Evolutionary conservation across 2,329 filamentous ascomycete genomes (phyloP), one percentile per base, ranked within the genome.

Genomic region (Thelonectria olida): DNA sequence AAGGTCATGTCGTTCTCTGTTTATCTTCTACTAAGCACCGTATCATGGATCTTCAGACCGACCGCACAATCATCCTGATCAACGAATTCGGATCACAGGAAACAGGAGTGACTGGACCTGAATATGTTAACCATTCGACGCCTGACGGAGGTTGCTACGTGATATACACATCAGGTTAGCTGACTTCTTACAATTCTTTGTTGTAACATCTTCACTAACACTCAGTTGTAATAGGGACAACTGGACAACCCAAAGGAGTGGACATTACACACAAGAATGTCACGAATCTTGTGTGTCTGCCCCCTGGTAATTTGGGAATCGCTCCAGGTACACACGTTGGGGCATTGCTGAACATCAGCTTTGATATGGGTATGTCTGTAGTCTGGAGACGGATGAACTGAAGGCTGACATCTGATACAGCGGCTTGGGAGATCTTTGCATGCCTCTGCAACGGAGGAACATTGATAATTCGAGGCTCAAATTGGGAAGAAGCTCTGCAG

Each of bases 341-440:
- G 3, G 84, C 86, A 56, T 76, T 87, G 7, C 76, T 88, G 39
- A 87, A 84, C 62, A 81, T 88, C 44, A 84, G 83, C 42, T 88
- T 88, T 63, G 86, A 88, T 64, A 88, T 88, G 85, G 84, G 85
- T 86, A 77, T 68, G 82, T 75, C 36, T 13, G 34, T 54, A 54
- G 61, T 60, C 47, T 54, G 50, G 17, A 7, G 15, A 27, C n/a
- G 15, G 31, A 19, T 20, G 23, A 17, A 5, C 2, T 51, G 39
- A 42, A 53, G 22, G 36, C 57, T 73, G 47, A 69, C 59, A 17
- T 12, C 9, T 23, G 15, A 51, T 22, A 39, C 39, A 86, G 85
- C 83, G 20, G 85, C 85, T 12, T 88, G 86, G 85, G 85, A 88
- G 63, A 84, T 88, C n/a, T 79, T 88, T 8, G 81, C 79, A 1